Percentiles rank a stretch among this genome's conserved stretches.
Conservation (phyloP, 164 flowering plant species). For the Taxillus chinensis region DNA sequence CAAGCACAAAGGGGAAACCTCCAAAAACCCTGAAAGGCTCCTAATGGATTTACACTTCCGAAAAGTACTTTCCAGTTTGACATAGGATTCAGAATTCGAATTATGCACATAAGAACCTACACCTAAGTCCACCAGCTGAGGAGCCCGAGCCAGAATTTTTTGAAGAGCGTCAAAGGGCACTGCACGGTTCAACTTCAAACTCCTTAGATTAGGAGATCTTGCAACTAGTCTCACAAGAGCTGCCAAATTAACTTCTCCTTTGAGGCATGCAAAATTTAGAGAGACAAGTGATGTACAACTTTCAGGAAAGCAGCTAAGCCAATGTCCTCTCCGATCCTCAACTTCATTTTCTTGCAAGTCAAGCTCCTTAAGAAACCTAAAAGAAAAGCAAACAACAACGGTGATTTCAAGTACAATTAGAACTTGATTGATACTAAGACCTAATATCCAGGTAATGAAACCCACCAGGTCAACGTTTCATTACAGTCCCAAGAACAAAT, state of each 20-base stretch:
- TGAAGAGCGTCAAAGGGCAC: slow-evolving; percentile 59
- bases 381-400: neutral
- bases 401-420: too few relatives aligned
- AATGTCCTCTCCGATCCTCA: slow-evolving; percentile 63
- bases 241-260: slow-evolving; percentile 56
- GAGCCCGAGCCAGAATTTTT: slow-evolving; percentile 52
- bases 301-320: slow-evolving; percentile 81
- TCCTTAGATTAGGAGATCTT: slow-evolving; percentile 60
- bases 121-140: slow-evolving; percentile 69
- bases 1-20: slow-evolving; percentile 44
- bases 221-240: slow-evolving; percentile 78
- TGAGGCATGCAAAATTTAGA: slow-evolving; percentile 83
- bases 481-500: too few relatives aligned
- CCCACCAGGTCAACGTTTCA: too few relatives aligned
- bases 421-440: too few relatives aligned
- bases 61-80: slow-evolving; percentile 24
- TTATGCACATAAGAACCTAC: slow-evolving; percentile 50
- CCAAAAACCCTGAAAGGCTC: slow-evolving; percentile 81
- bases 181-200: slow-evolving; percentile 51
- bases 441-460: too few relatives aligned
- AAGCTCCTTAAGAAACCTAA: slow-evolving; percentile 67
- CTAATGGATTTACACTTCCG: slow-evolving; percentile 42
- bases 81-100: slow-evolving; percentile 33
- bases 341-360: slow-evolving; percentile 82
- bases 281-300: slow-evolving; percentile 67